A percentile compares a stretch with the other conserved stretches of the same genome.
Evolutionary conservation across 1,284 basidiomycete species (phyloP).

Genomic region (Boletus semigastroideus): DNA sequence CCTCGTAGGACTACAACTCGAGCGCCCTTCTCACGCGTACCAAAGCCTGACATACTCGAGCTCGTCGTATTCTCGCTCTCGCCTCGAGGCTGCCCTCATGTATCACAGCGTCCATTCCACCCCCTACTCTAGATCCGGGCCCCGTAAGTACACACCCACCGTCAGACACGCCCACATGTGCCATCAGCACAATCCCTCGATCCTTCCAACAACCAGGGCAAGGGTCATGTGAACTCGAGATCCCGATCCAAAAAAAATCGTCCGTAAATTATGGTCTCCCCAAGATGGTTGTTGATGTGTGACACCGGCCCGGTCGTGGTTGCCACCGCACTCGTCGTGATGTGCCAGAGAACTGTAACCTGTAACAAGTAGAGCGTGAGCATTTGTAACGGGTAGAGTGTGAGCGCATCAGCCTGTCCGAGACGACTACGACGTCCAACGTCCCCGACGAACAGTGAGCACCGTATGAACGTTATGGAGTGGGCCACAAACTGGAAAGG

Average conservation of each 20-base stretch:
- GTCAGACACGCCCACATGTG: conserved; percentile 4
- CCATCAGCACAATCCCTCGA: too few relatives aligned
- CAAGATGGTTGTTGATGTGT: neutral
- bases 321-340: conserved; percentile 22
- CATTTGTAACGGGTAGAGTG: too few relatives aligned
- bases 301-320: conserved; percentile 11
- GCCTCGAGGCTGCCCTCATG: conserved; percentile 27
- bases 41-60: neutral
- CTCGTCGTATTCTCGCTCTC: neutral
- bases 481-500: neutral
- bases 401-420: conserved; percentile 3
- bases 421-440: neutral
- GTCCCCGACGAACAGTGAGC: neutral
- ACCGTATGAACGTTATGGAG: neutral
- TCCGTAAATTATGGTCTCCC: too few relatives aligned
- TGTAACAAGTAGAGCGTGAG: neutral
- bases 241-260: neutral
- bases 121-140: conserved; percentile 8
- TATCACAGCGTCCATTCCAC: conserved; percentile 17
- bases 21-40: conserved; percentile 28
- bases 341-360: neutral
- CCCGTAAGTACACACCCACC: conserved; percentile 25
- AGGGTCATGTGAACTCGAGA: neutral
- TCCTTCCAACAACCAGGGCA: neutral
- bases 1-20: conserved; percentile 32